These are phyloP conservation scores for Tylopilus cervinicoccineus DNA, from an alignment of 768 basidiomycete genomes.

Conservation along the genomic window DNA sequence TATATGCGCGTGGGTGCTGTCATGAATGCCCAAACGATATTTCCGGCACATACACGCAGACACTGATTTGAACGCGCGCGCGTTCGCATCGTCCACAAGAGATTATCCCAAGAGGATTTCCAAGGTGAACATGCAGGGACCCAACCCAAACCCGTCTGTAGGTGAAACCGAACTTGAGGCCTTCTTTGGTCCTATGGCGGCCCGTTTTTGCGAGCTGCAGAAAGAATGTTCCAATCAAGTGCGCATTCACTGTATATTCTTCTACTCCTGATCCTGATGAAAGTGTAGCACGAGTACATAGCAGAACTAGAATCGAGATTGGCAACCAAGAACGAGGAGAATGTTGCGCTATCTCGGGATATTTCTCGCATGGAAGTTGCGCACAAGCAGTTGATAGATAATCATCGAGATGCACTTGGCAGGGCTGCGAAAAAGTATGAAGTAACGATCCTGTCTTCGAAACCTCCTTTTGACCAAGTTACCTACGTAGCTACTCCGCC, in stretches of 20 bases:
- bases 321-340: constrained; percentile 13
- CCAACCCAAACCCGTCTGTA: background rate
- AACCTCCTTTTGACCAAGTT: background rate
- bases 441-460: background rate
- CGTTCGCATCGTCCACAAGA: constrained; percentile 1
- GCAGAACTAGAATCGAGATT: constrained; percentile 19
- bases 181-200: constrained; percentile 4
- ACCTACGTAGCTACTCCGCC: constrained; percentile 21
- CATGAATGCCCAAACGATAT: background rate
- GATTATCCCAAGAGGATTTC: constrained; percentile 6
- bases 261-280: background rate
- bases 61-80: background rate
- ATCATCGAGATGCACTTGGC: constrained; percentile 14
- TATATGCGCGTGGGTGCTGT: constrained; percentile 14
- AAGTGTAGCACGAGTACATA: constrained; percentile 18
- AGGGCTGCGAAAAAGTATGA: constrained; percentile 20
- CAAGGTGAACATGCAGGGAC: constrained; percentile 10
- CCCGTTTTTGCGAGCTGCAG: constrained; percentile 1
- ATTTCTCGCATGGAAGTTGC: constrained; percentile 12
- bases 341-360: constrained; percentile 7
- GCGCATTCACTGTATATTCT: background rate
- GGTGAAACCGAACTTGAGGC: background rate
- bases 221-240: constrained; percentile 15
- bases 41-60: constrained; percentile 16
- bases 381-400: constrained; percentile 15